Conservation (phyloP, 352 stramenopile species). For the Phytophthora cactorum region DNA sequence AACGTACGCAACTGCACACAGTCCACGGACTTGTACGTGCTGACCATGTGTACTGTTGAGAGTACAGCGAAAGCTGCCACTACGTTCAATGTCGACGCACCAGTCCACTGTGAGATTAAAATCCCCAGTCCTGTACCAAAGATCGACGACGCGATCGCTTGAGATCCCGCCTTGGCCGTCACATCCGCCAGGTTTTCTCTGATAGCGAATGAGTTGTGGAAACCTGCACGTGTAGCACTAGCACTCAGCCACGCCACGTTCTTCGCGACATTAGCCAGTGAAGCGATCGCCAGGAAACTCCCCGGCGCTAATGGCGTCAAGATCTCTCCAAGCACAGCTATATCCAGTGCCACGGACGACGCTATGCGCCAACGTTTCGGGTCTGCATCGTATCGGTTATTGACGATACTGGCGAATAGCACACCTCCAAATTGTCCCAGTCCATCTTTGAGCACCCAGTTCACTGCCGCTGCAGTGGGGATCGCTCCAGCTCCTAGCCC, state of each 20-base stretch:
- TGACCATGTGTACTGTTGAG: constrained; percentile 59
- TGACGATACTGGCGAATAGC: constrained; percentile 92
- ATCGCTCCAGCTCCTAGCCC: constrained; percentile 89
- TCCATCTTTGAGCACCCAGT: constrained; percentile 98
- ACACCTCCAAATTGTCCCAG: constrained; percentile 96
- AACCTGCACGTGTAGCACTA: constrained; percentile 92
- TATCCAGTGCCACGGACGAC: constrained; percentile 90
- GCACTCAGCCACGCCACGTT: constrained; percentile 97
- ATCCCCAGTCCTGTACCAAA: constrained; percentile 73
- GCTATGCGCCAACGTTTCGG: constrained; percentile 95
- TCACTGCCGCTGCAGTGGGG: constrained; percentile 92
- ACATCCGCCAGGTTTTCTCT: constrained; percentile 95
- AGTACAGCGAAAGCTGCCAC: constrained; percentile 59
- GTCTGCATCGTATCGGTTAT: constrained; percentile 94
- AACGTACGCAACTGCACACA: constrained; percentile 72
- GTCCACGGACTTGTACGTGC: constrained; percentile 63
- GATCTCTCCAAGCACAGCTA: constrained; percentile 94
- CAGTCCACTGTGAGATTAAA: constrained; percentile 64
- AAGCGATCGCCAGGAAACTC: constrained; percentile 92
- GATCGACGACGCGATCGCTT: constrained; percentile 94
- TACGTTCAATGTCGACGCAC: constrained; percentile 54
- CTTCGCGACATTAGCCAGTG: constrained; percentile 92
- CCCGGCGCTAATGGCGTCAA: constrained; percentile 75
- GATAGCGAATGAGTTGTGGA: constrained; percentile 94
- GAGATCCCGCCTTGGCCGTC: constrained; percentile 95